Evolutionary conservation across 768 basidiomycete genomes (phyloP).

Genomic region (Rhizopogon roseolus): DNA sequence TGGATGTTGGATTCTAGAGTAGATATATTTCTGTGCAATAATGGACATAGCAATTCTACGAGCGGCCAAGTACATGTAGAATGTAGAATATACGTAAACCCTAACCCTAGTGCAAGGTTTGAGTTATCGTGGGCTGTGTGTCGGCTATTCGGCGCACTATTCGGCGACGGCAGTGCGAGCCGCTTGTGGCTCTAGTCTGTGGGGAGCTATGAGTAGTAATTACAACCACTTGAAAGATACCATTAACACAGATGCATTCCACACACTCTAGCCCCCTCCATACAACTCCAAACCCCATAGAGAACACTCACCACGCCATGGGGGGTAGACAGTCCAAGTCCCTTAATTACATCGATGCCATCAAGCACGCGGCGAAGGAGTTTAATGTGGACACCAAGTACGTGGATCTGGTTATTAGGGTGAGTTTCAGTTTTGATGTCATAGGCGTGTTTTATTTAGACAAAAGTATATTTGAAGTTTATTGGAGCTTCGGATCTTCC

Average conservation of each 20-base stretch:
- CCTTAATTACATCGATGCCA: constrained; percentile 27
- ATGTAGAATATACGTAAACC: neutral
- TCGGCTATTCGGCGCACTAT: no score
- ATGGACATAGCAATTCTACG: no score
- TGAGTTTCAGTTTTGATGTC: constrained; percentile 15
- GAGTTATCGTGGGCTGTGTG: no score
- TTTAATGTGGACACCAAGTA: constrained; percentile 37
- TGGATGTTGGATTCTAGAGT: constrained; percentile 47
- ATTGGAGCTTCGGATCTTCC: constrained; percentile 69
- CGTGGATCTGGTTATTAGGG: constrained; percentile 56
- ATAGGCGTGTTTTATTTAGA: neutral
- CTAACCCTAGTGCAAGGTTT: constrained; percentile 5
- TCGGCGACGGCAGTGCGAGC: no score
- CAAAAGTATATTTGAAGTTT: constrained; percentile 38
- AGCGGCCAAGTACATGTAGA: no score
- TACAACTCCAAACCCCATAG: constrained; percentile 11
- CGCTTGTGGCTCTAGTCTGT: no score
- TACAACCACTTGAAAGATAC: no score
- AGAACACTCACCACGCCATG: constrained; percentile 3
- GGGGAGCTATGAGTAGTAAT: no score
- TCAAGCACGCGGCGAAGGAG: constrained; percentile 26
- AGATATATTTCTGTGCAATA: neutral
- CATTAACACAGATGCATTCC: no score
- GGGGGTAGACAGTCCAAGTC: constrained; percentile 9
- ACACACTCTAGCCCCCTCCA: constrained; percentile 1